These are phyloP conservation scores for Crithidia bombi DNA, from an alignment of 208 protist species.

Conservation along the genomic window DNA sequence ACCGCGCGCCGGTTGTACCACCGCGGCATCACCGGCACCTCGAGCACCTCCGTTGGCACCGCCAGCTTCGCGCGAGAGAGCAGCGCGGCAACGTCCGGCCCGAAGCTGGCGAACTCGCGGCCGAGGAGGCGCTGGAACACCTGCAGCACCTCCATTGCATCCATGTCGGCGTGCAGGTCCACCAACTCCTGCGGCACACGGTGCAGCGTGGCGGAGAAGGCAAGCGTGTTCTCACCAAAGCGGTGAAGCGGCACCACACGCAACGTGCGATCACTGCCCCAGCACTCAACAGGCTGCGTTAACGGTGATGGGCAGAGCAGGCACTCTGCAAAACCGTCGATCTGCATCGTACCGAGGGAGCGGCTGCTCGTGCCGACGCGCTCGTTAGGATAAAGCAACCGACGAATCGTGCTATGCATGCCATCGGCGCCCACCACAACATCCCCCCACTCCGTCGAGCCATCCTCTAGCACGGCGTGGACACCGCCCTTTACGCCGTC, in stretches of 20 bases:
- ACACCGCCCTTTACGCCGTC: constrained; percentile 87
- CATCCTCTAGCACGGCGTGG: constrained; percentile 75
- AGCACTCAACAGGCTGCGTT: constrained; percentile 64
- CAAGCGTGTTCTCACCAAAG: constrained; percentile 52
- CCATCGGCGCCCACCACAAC: constrained; percentile 90
- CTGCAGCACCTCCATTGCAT: constrained; percentile 55
- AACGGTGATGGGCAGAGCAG: constrained; percentile 45
- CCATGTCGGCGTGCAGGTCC: constrained; percentile 39
- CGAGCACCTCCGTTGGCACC: constrained; percentile 70
- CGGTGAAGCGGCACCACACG: constrained; percentile 50
- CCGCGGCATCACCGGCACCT: constrained; percentile 89
- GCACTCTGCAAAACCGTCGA: constrained; percentile 72
- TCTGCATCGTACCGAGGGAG: constrained; percentile 78
- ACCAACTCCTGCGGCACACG: constrained; percentile 58
- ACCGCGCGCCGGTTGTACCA: constrained; percentile 91
- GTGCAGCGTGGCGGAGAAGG: constrained; percentile 80
- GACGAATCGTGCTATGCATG: constrained; percentile 81
- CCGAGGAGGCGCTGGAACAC: constrained; percentile 49
- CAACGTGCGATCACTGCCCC: constrained; percentile 54
- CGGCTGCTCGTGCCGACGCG: constrained; percentile 65
- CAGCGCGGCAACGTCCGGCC: constrained; percentile 35
- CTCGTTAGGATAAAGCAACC: constrained; percentile 81
- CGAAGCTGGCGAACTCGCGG: constrained; percentile 66
- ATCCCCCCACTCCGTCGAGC: constrained; percentile 85
- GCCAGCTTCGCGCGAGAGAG: constrained; percentile 59